Evolutionary conservation across 2,329 filamentous ascomycete species (phyloP).

Genomic region (Fusarium cicatricum): DNA sequence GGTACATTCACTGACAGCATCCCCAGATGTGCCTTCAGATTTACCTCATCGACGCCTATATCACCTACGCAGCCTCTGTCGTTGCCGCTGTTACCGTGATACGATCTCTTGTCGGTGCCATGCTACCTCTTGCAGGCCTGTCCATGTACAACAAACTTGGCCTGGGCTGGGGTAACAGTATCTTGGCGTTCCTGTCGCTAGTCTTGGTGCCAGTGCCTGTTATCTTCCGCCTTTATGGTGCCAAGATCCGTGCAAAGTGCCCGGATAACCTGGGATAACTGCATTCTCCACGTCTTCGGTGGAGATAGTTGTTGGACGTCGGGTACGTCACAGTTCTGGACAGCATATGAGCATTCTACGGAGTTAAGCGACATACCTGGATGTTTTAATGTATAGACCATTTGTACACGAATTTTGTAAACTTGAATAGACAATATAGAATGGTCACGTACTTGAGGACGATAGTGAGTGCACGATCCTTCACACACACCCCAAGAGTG

Average conservation of each 20-base stretch:
- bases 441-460: background rate
- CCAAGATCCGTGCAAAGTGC: conserved; percentile 34
- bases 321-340: background rate
- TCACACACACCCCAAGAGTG: too few relatives aligned
- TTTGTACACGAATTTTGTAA: background rate
- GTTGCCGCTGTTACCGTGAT: conserved; percentile 44
- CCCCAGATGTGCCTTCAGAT: conserved; percentile 48
- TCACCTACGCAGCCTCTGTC: conserved; percentile 43
- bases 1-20: background rate
- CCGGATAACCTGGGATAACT: conserved; percentile 31
- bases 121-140: conserved; percentile 67
- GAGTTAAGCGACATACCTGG: background rate
- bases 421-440: background rate
- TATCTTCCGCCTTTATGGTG: conserved; percentile 33
- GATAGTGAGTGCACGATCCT: too few relatives aligned
- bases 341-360: background rate
- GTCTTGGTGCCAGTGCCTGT: conserved; percentile 34
- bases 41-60: conserved; percentile 46
- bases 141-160: conserved; percentile 49
- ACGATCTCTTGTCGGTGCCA: conserved; percentile 68
- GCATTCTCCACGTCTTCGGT: too few relatives aligned
- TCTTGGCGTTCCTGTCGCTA: conserved; percentile 56
- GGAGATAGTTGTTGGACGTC: too few relatives aligned
- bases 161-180: conserved; percentile 57
- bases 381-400: conserved; percentile 3